Evolutionary conservation across 192 early-diverging fungal species (phyloP), one percentile per base, ranked within the genome.

Genomic region (Backusella morwellensis): DNA sequence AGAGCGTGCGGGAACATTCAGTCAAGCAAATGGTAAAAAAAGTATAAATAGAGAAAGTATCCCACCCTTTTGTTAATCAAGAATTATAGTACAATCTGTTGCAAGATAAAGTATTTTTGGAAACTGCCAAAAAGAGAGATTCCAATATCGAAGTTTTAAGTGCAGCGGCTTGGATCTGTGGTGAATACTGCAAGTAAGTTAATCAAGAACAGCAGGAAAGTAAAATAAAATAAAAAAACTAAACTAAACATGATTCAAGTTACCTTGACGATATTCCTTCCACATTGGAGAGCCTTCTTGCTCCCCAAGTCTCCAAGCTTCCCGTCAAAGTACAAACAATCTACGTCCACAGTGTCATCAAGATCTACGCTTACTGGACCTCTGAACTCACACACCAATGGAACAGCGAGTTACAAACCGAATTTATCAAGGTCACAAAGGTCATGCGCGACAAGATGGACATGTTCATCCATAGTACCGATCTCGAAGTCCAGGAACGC

Each of bases 121-220:
- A 92, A 42, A 88, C 90, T 35, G 83, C 85, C 9, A 85, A 78
- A 36, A 81, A 85, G 21, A 82, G 87, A 47, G 88, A 88, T 38
- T 90, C 92, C 14, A 93, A 94, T 68, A 84, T 89, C 15, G 86
- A 88, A 69, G 92, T 97, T 0, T 75, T 99, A 19, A 89, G 90
- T 40, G 96, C 93, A 35, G 96, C 98, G 6, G 95, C 96, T 8
- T 99, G 95, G 90, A 91, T 98, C 35, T 85, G 91, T 47, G 96
- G 97, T 66, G 98, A 98, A 80, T 99, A 95, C 77, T 92, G 91
- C 77, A 77, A 84, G 68, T 87, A 90, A 67, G 66, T 89, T 32
- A 3, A 3, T 32, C 32, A 32, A 32, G 32, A 32, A 32, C 32
- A 32, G 3, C 32, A 32, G 32, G 32, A 3, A 14, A 76, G 74